Conservation (phyloP, 164 flowering plant species). For the Stephania cephalantha region DNA sequence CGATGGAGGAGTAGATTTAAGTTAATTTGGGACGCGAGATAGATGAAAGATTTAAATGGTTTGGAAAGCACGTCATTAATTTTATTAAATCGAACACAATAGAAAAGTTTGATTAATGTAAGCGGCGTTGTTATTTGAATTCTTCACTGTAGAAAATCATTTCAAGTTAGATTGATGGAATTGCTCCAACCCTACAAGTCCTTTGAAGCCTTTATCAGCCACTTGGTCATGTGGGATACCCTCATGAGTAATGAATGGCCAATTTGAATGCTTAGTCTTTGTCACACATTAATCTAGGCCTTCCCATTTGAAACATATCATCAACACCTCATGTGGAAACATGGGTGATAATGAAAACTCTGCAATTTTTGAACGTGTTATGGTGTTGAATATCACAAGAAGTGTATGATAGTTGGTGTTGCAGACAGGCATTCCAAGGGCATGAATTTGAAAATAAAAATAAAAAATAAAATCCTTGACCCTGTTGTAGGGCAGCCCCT, state of each 20-base stretch:
- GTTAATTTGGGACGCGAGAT: no score
- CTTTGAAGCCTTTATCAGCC: neutral
- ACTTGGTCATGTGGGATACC: neutral
- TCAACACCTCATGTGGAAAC: neutral
- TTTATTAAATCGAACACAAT: no score
- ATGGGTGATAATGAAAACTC: neutral
- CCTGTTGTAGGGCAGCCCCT: neutral
- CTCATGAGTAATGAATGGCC: neutral
- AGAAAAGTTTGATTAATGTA: no score
- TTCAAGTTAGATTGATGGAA: neutral
- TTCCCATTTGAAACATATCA: neutral
- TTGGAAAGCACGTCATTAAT: no score
- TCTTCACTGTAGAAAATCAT: neutral
- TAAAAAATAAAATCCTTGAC: neutral
- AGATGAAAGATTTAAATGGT: no score
- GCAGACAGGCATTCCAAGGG: constrained; percentile 4
- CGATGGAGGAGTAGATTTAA: no score
- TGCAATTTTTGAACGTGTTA: neutral
- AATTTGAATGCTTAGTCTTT: neutral
- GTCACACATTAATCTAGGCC: neutral
- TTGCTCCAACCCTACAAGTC: neutral
- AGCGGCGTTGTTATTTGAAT: no score
- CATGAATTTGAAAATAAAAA: constrained; percentile 2
- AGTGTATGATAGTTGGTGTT: neutral
- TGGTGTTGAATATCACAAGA: neutral